Evolutionary conservation across 371 early-diverging fungal species (phyloP), one percentile per base, ranked within the genome.

Genomic region (Saksenaea vasiformis): DNA sequence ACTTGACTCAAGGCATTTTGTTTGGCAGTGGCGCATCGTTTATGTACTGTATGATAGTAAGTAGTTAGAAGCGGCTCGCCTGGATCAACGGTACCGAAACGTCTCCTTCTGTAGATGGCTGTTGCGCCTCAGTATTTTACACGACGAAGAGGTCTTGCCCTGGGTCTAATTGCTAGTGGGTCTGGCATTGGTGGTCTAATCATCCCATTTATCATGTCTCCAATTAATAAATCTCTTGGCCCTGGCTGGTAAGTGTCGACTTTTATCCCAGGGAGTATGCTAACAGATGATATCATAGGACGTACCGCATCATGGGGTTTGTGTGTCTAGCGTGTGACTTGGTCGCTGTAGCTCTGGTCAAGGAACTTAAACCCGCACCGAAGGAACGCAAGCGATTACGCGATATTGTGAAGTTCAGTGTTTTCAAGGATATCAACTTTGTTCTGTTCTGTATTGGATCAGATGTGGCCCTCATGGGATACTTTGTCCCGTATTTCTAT

Each of bases 131-230:
- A 92, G 67, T 94, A 91, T 92, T 94, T 94, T 70, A 62, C 62
- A 19, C 81, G 80, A 28, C 68, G 79, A 34, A 82, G 92, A n/a
- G 90, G 91, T 0, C 62, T 94, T 47, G 93, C 91, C 7, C 80
- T 88, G 5, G 95, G 94, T 5, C 69, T 94, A 1, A 87, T 89
- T 38, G 85, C 88, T 34, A 79, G 90, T 62, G 95, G 95, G 4
- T 83, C 87, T 8, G 95, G 95, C 5, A 67, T 93, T 31, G 95
- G 93, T 27, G 93, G 93, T 0, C 77, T 93, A 3, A 79, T 87
- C 17, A 71, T 93, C 66, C 83, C 90, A 0, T 89, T 90, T 22
- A 66, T 93, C 5, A 76, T 89, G 64, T 86, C 84, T 37, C 60
- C 62, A 27, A 65, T 92, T 8, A 82, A 92, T 54, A 69, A 75